These are phyloP conservation scores for Hymenoscyphus occultus DNA, from an alignment of 2,329 filamentous ascomycete genomes.

Conservation along the genomic window DNA sequence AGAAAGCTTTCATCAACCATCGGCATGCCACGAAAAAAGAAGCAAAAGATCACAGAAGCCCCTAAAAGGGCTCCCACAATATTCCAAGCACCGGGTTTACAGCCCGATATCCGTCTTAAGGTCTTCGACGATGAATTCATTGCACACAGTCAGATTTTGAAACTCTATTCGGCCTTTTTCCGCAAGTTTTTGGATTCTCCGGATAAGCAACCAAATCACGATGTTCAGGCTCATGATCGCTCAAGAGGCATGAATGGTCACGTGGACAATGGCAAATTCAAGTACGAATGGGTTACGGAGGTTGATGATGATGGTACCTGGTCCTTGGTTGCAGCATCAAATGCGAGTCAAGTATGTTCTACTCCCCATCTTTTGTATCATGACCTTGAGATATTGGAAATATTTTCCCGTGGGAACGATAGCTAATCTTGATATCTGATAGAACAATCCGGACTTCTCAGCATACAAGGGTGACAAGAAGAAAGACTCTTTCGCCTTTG, in stretches of 20 bases:
- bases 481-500: neutral
- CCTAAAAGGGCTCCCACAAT: neutral
- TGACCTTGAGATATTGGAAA: neutral
- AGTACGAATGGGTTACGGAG: conserved; percentile 11
- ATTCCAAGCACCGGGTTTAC: neutral
- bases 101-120: neutral
- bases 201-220: neutral
- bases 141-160: neutral
- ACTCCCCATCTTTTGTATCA: neutral
- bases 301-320: conserved; percentile 9
- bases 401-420: neutral
- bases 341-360: neutral
- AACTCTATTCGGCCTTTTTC: neutral
- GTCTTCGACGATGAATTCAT: neutral
- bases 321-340: neutral
- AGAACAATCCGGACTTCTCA: neutral
- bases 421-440: neutral
- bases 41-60: neutral
- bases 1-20: neutral
- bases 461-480: neutral
- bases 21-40: neutral
- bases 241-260: neutral
- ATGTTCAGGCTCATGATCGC: neutral
- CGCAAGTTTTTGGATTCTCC: neutral
- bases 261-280: neutral